Evolutionary conservation across 306 rosid species (phyloP).

Genomic region (Morella rubra): DNA sequence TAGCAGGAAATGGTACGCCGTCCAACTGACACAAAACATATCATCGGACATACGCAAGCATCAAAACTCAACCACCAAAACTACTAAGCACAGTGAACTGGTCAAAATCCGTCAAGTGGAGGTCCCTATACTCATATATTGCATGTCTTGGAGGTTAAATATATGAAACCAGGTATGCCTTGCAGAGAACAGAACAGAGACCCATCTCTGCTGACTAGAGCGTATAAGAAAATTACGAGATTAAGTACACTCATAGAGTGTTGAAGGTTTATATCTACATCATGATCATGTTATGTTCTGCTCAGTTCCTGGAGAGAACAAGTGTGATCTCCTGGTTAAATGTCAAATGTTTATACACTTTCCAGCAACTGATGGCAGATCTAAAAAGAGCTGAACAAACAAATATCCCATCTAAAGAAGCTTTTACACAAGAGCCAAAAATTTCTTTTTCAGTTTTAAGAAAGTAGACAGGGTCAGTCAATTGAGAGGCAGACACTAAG

Average conservation of each 20-base stretch:
- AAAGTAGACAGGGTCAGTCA: background rate
- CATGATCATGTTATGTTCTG: slow-evolving; percentile 1
- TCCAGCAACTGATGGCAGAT: background rate
- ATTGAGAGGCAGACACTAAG: background rate
- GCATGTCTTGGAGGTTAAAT: background rate
- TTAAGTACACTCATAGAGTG: background rate
- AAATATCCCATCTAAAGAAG: background rate
- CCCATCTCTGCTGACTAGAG: background rate
- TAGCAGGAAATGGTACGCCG: slow-evolving; percentile 16
- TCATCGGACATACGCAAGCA: background rate
- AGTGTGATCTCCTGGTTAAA: background rate
- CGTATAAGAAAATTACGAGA: background rate
- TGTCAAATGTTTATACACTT: background rate
- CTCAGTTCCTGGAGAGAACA: background rate
- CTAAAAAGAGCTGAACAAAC: background rate
- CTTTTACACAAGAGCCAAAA: background rate
- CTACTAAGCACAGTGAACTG: background rate
- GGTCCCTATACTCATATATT: slow-evolving; percentile 22
- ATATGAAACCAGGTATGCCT: background rate
- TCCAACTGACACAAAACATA: slow-evolving; percentile 2
- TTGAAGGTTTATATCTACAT: slow-evolving; percentile 9
- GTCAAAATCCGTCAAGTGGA: background rate
- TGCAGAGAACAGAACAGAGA: background rate
- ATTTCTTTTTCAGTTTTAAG: background rate
- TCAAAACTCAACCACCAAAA: background rate